Evolutionary conservation across 345 rosid species (phyloP).

Genomic region (Corchorus olitorius): DNA sequence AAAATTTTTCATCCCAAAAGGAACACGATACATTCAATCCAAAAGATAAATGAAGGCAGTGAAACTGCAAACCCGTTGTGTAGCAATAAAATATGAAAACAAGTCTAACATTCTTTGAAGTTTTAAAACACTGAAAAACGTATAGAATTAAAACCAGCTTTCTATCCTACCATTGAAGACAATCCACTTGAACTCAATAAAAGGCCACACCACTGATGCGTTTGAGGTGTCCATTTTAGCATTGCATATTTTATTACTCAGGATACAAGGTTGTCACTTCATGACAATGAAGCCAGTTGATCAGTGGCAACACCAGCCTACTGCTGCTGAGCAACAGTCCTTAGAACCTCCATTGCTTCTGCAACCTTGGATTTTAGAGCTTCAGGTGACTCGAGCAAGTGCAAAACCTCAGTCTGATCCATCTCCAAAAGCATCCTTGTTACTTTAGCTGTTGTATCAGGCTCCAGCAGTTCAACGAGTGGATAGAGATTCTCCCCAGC

Average conservation of each 20-base stretch:
- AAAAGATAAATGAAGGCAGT: not conserved
- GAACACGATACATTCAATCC: not conserved
- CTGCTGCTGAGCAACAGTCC: slow-evolving; percentile 69
- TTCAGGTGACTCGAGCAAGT: slow-evolving; percentile 92
- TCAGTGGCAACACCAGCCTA: slow-evolving; percentile 65
- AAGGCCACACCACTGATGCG: not conserved
- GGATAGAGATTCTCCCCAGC: slow-evolving; percentile 96
- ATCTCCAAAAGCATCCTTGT: slow-evolving; percentile 97
- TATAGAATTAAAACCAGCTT: not conserved
- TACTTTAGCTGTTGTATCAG: slow-evolving; percentile 88
- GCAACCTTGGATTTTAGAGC: slow-evolving; percentile 87
- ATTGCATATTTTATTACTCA: slow-evolving; percentile 24
- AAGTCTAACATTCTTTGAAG: not conserved
- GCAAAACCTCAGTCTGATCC: slow-evolving; percentile 95
- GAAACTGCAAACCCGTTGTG: not conserved
- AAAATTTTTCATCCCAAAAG: not conserved
- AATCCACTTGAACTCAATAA: not conserved
- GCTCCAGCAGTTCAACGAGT: slow-evolving; percentile 86
- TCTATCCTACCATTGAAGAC: not conserved
- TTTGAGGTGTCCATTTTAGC: not conserved
- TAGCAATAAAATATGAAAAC: not conserved
- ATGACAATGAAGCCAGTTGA: slow-evolving; percentile 74
- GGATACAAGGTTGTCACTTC: slow-evolving; percentile 62
- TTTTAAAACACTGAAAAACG: not conserved
- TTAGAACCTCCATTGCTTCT: slow-evolving; percentile 96